These are phyloP conservation scores for Nymphaea thermarum DNA, from an alignment of 164 flowering plant genomes.

Conservation along the genomic window DNA sequence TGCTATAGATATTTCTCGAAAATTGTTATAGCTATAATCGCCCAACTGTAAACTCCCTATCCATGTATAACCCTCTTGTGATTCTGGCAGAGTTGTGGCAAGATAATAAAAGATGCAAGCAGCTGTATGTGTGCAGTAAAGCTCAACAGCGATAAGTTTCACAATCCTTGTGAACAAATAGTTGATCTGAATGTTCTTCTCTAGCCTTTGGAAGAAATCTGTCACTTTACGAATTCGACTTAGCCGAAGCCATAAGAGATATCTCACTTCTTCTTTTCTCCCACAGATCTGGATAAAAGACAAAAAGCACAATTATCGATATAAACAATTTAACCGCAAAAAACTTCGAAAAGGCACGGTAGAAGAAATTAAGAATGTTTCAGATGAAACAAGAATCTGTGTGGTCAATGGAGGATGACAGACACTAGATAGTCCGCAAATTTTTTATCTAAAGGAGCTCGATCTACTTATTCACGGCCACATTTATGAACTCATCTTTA, in stretches of 20 bases:
- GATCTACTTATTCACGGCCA: no score
- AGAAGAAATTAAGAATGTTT: no score
- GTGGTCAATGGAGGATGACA: no score
- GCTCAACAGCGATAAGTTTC: constrained; percentile 61
- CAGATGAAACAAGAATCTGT: no score
- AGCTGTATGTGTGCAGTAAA: constrained; percentile 77
- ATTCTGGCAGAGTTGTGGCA: constrained; percentile 58
- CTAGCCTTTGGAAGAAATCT: constrained; percentile 43
- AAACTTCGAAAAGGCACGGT: no score
- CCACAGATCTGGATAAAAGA: constrained; percentile 27
- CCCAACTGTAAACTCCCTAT: constrained; percentile 73
- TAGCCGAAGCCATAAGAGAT: constrained; percentile 56
- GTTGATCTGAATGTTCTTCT: constrained; percentile 61
- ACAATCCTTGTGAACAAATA: constrained; percentile 58
- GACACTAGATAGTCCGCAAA: no score
- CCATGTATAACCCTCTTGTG: constrained; percentile 75
- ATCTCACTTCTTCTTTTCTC: constrained; percentile 48
- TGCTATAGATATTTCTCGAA: constrained; percentile 61
- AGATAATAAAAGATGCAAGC: constrained; percentile 78
- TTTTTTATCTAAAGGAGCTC: no score
- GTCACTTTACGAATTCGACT: constrained; percentile 39
- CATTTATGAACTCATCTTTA: no score
- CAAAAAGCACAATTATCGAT: neutral
- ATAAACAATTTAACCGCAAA: no score
- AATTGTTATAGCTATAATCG: constrained; percentile 46